These are phyloP conservation scores for Calonectria pseudoturangicola DNA, from an alignment of 2,329 filamentous ascomycete species.

Conservation along the genomic window DNA sequence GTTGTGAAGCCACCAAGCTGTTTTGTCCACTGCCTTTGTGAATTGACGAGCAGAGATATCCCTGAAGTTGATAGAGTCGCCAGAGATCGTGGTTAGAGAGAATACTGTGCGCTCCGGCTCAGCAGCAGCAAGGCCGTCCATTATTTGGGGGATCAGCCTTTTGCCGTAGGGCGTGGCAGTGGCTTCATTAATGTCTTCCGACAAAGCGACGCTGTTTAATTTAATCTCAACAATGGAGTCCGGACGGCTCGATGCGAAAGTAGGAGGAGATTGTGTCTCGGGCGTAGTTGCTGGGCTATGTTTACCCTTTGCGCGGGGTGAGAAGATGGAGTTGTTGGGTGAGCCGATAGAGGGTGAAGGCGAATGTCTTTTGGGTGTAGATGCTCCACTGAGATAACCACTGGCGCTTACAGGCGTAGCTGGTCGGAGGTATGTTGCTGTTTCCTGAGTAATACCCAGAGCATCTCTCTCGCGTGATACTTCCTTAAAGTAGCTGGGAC, in stretches of 20 bases:
- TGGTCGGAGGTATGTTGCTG: conserved; percentile 15
- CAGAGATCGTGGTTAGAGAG: conserved; percentile 46
- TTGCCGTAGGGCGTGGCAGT: conserved; percentile 41
- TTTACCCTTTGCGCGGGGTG: neutral
- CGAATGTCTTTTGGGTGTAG: conserved; percentile 7
- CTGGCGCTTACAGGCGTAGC: conserved; percentile 12
- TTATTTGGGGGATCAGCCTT: conserved; percentile 55
- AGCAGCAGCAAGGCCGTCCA: conserved; percentile 51
- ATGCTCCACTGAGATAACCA: conserved; percentile 30
- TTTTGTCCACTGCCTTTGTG: conserved; percentile 55
- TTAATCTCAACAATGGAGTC: conserved; percentile 2
- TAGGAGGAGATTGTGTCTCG: neutral
- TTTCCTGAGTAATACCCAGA: conserved; percentile 28
- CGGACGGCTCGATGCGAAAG: neutral
- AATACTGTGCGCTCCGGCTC: conserved; percentile 54
- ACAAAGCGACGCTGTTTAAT: neutral
- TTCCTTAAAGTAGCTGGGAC: conserved; percentile 50
- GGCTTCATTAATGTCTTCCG: neutral
- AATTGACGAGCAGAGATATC: conserved; percentile 53
- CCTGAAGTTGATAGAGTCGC: conserved; percentile 43
- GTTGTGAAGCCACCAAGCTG: conserved; percentile 56
- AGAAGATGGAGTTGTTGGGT: conserved; percentile 13
- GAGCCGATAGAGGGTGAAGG: neutral
- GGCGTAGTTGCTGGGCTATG: conserved; percentile 23
- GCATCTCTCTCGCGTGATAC: conserved; percentile 9